Conservation (phyloP, 805 yeast genomes). For the Kuraishia molischiana region DNA sequence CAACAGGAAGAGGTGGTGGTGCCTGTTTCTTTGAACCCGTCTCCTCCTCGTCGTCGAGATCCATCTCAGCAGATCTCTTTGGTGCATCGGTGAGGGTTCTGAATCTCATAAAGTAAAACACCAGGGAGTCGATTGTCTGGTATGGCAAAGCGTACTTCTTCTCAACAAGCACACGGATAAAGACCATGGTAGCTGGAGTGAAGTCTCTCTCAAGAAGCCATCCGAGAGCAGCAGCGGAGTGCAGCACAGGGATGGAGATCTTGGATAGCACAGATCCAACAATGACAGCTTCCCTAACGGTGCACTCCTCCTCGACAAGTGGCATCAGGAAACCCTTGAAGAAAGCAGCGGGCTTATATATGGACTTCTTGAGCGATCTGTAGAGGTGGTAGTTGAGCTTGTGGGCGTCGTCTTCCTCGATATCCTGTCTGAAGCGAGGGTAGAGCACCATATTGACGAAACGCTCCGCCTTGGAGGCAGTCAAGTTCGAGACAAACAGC, state of each 20-base stretch:
- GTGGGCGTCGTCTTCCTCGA: slow-evolving; percentile 67
- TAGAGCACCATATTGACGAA: slow-evolving; percentile 61
- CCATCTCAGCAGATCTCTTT: slow-evolving; percentile 17
- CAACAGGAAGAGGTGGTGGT: slow-evolving; percentile 72
- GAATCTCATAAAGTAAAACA: slow-evolving; percentile 88
- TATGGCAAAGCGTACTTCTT: slow-evolving; percentile 96
- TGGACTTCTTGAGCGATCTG: slow-evolving; percentile 82
- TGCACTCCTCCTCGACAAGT: slow-evolving; percentile 77
- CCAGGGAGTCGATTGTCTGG: slow-evolving; percentile 90
- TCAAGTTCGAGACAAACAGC: slow-evolving; percentile 82
- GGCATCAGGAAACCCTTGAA: slow-evolving; percentile 95
- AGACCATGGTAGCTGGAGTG: slow-evolving; percentile 81
- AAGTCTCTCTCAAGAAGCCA: slow-evolving; percentile 77
- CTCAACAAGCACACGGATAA: slow-evolving; percentile 81
- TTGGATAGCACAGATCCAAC: slow-evolving; percentile 87
- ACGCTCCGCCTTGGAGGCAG: slow-evolving; percentile 80
- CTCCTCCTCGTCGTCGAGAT: slow-evolving; percentile 20
- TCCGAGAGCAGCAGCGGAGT: slow-evolving; percentile 91
- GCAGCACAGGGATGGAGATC: slow-evolving; percentile 88
- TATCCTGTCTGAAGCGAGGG: slow-evolving; percentile 62
- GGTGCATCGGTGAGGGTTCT: slow-evolving; percentile 38
- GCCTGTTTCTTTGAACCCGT: slow-evolving; percentile 21
- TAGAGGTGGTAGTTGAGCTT: slow-evolving; percentile 86
- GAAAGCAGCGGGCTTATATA: slow-evolving; percentile 96
- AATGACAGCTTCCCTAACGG: slow-evolving; percentile 89